Base-by-base conservation (phyloP, 2,329 filamentous ascomycete species). In the Escovopsis sp. region DNA sequence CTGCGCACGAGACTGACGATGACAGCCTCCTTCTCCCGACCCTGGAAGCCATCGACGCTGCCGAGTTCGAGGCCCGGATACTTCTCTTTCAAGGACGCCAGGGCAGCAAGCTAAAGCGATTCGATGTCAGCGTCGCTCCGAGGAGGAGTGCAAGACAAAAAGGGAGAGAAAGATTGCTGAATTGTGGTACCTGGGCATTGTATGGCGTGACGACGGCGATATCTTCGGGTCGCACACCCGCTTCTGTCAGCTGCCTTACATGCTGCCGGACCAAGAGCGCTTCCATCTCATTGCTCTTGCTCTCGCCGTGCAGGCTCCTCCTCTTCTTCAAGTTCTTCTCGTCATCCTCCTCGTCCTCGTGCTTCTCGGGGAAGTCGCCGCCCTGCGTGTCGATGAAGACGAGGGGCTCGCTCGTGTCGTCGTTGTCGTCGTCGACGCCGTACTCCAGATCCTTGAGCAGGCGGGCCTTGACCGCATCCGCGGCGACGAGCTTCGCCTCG, bases 331-430 rank as follows among this genome's bases (percentile, higher is more conserved):
- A 48, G 32, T 61, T 58, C 57, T 66, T 68, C 41, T 53, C 48
- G 32, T 62, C 59, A 57, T 66, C 68, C 41, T 78, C 78, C 20
- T 81, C 78, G 12, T 87, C 84, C 51, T 93, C 84, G 37, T 73
- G 78, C 56, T 76, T 81, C 64, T 96, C 88, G 0, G 83, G 79
- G 46, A 89, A 95, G 53, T 93, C 84, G 0, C 88, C 91, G 9
- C 91, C 91, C 59, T 96, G 91, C 0, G 91, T 98, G 56, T 98
- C 91, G 58, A 86, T 93, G 61, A 96, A 96, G 9, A 98, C 75
- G 2, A 98, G 63, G 0, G 91, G 84, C 60, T 94, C 86, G 38
- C 63, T 73, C 0, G 89, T 96, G 53, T 98, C 85, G 48, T 96
- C 91, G 0, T 75, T 87, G 40, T 84, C 80, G 40, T 84, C 80